Conservation (phyloP, 345 rosid genomes). For the Camelina sativa region DNA sequence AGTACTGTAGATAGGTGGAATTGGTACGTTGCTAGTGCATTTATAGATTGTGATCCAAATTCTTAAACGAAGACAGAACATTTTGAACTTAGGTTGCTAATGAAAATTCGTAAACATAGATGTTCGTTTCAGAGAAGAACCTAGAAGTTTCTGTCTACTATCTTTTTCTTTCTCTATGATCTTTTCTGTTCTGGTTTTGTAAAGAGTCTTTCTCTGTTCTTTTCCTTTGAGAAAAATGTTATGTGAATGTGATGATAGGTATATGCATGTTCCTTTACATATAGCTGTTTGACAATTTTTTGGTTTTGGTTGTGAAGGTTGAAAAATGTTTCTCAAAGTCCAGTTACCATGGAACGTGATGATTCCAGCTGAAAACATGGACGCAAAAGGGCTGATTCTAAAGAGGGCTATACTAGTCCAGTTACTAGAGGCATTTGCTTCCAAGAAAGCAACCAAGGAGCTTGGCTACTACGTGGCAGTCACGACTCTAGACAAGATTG, state of each 20-base stretch:
- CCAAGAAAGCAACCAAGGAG: conserved; percentile 71
- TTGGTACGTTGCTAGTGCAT: conserved; percentile 20
- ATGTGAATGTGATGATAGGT: background rate
- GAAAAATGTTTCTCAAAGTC: conserved; percentile 75
- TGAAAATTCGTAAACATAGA: background rate
- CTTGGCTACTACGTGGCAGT: conserved; percentile 71
- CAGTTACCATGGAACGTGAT: conserved; percentile 80
- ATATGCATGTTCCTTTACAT: background rate
- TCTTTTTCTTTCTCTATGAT: background rate
- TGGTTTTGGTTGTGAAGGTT: conserved; percentile 22
- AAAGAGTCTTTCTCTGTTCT: background rate
- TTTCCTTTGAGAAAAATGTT: background rate
- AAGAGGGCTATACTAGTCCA: conserved; percentile 65
- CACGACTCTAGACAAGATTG: conserved; percentile 60
- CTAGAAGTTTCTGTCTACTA: background rate
- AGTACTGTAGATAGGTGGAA: background rate
- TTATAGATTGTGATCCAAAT: conserved; percentile 10
- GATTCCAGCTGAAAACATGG: conserved; percentile 70
- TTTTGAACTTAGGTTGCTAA: background rate
- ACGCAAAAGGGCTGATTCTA: conserved; percentile 69
- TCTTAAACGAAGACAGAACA: background rate
- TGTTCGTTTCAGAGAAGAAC: background rate
- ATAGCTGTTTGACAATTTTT: background rate
- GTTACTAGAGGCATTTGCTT: conserved; percentile 65
- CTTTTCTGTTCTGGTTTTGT: background rate